Evolutionary conservation across 805 yeast genomes (phyloP), one percentile per base, ranked within the genome.

Genomic region (Nakazawaea siamensis): DNA sequence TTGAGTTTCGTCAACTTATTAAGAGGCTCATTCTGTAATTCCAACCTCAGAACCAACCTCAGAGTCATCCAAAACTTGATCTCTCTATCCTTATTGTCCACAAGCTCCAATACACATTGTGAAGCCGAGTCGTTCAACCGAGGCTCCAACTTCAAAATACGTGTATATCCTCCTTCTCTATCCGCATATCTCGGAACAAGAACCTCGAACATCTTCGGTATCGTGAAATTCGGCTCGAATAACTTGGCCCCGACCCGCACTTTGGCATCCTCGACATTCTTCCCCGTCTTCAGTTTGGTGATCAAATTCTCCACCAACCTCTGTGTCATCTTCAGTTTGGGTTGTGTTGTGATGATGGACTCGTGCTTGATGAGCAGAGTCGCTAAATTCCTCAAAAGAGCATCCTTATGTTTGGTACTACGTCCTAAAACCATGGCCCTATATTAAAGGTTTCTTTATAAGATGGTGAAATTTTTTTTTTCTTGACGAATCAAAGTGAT

Each of bases 51-150:
- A 5, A 82, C 90, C 3, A 75, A 66, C 55, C 84, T 73, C n/a
- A 95, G 95, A 7, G 76, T 68, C 49, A 74, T 61, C 76, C 94
- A 82, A 44, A 76, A 70, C 47, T 79, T 73, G 66, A 83, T 69
- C 52, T 85, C 95, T 40, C 74, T 62, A 13, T 46, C 43, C 15
- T 41, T 43, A 31, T 49, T 55, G 47, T 83, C 95, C 1, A 90
- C 94, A 31, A 92, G 64, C 57, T 92, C 98, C 35, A 92, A 51
- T 7, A 88, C 77, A 1, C 92, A 78, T 67, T 84, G 92, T 21
- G 88, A 88, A 0, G 97, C 95, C 42, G 77, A 81, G 54, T 92
- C 98, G 37, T 92, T 88, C 31, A 80, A 57, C 45, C 97, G 69
- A 13, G 88, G 86, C 56, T 92, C 97, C 41, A 92, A 63, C 46